Evolutionary conservation across 2,329 filamentous ascomycete species (phyloP).

Genomic region (Trichoderma sp.): DNA sequence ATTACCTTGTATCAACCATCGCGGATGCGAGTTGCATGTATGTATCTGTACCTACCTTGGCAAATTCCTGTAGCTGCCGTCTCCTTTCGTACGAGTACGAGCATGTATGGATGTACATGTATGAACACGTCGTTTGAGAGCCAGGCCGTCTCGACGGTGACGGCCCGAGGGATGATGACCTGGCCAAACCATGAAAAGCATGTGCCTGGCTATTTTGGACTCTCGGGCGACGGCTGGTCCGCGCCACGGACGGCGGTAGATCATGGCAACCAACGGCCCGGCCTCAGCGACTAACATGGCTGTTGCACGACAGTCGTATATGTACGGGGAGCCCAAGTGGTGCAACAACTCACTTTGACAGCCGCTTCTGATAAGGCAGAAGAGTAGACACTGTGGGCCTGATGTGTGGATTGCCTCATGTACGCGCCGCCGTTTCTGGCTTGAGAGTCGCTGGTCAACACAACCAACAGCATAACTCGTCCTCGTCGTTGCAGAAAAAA

Average conservation of each 20-base stretch:
- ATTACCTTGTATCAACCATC: neutral
- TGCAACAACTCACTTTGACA: neutral
- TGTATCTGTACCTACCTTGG: neutral
- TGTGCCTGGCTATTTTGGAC: conserved; percentile 4
- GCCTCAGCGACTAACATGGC: neutral
- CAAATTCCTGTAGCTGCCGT: neutral
- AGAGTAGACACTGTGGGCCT: neutral
- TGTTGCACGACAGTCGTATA: conserved; percentile 13
- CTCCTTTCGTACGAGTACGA: neutral
- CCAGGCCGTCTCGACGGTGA: neutral
- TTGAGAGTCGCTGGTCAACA: neutral
- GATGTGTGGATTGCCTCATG: neutral
- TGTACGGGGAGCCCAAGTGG: neutral
- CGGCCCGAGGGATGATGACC: neutral
- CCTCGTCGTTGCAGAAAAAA: neutral
- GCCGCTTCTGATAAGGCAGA: neutral
- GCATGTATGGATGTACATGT: neutral
- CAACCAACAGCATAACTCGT: neutral
- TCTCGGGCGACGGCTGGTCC: conserved; percentile 1
- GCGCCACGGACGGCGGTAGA: conserved; percentile 20
- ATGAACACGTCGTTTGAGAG: neutral
- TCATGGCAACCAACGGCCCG: conserved; percentile 12
- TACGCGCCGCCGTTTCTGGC: neutral
- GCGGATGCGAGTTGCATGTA: neutral
- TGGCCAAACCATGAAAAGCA: neutral